These are phyloP conservation scores for Madurella fahalii DNA, from an alignment of 2,329 filamentous ascomycete species.

Conservation along the genomic window DNA sequence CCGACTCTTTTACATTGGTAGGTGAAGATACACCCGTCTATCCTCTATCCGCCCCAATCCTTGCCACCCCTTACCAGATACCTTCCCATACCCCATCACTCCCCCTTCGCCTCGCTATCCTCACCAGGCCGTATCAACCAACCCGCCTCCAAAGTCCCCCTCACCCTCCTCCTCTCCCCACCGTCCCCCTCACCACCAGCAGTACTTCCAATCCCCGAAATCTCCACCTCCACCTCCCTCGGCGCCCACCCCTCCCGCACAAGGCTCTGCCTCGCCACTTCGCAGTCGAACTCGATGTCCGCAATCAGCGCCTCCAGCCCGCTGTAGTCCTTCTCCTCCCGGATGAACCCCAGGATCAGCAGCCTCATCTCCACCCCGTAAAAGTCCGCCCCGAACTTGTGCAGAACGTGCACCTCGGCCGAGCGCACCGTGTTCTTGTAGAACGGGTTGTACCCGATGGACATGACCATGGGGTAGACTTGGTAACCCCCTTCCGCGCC, in stretches of 20 bases:
- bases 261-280: conserved; percentile 73
- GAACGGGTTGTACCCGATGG: conserved; percentile 94
- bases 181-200: conserved; percentile 15
- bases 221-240: conserved; percentile 32
- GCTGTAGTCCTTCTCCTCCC: conserved; percentile 85
- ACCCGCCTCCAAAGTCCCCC: conserved; percentile 33
- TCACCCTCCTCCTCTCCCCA: background rate
- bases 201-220: conserved; percentile 7
- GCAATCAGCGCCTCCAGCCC: conserved; percentile 76
- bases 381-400: conserved; percentile 73
- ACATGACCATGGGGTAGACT: conserved; percentile 80
- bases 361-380: conserved; percentile 78
- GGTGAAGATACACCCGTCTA: background rate
- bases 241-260: conserved; percentile 58
- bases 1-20: too few relatives aligned
- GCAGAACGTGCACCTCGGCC: conserved; percentile 87
- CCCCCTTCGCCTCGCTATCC: background rate
- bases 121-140: conserved; percentile 36
- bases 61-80: background rate
- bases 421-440: conserved; percentile 87
- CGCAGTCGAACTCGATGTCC: conserved; percentile 86
- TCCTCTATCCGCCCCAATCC: background rate
- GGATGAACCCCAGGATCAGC: conserved; percentile 79
- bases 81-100: conserved; percentile 7
- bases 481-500: conserved; percentile 33